Evolutionary conservation across 2,329 filamentous ascomycete species (phyloP).

Genomic region (Epichloe scottii): DNA sequence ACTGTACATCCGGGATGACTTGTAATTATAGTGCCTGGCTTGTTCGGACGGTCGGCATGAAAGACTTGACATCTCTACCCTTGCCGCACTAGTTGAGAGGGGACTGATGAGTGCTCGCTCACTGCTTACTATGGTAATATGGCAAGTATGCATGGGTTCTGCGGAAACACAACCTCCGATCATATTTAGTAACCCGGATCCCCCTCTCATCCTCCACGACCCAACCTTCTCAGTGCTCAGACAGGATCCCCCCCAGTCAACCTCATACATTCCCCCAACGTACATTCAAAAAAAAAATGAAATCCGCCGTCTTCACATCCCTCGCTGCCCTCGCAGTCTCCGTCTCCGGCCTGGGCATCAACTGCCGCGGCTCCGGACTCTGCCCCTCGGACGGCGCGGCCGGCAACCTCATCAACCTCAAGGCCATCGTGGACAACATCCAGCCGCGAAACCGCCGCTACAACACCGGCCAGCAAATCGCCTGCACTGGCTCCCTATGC

Average conservation of each 20-base stretch:
- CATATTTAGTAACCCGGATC: neutral
- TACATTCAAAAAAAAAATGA: neutral
- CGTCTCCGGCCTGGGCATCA: constrained; percentile 8
- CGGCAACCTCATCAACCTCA: constrained; percentile 6
- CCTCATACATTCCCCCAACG: too few species aligned
- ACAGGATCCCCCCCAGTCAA: too few species aligned
- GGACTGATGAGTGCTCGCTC: too few species aligned
- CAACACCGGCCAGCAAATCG: constrained; percentile 8
- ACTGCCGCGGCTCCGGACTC: constrained; percentile 10
- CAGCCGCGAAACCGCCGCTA: constrained; percentile 5
- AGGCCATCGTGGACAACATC: constrained; percentile 7
- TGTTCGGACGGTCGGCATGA: too few species aligned
- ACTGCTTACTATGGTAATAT: too few species aligned
- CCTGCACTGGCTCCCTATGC: constrained; percentile 8
- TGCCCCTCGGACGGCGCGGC: constrained; percentile 8
- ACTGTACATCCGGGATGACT: too few species aligned
- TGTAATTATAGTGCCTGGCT: too few species aligned
- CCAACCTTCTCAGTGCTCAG: neutral
- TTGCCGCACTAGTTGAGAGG: too few species aligned
- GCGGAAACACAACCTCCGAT: neutral
- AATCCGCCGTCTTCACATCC: neutral
- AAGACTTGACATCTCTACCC: too few species aligned
- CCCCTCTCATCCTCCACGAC: neutral
- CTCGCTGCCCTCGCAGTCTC: constrained; percentile 4
- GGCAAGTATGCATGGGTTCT: too few species aligned